phyloP scores from a whole-genome alignment of 306 rosid genomes.

The Spatholobus suberectus region DNA sequence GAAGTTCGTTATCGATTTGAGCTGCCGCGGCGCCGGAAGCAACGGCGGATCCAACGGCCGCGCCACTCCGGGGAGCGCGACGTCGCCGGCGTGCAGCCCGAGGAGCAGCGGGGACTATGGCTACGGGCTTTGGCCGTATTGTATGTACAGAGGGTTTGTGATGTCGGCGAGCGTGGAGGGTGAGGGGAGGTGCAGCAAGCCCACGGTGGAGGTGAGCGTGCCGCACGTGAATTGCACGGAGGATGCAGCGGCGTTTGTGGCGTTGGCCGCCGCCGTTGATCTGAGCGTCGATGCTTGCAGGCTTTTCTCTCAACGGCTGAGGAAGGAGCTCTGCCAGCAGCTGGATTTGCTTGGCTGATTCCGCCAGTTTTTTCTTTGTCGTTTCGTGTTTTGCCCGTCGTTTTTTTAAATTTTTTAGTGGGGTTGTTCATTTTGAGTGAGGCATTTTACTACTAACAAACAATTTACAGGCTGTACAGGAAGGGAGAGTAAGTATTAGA shows the following conservation, averaged over 20 bases:
- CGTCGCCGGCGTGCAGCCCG: slow-evolving; percentile 78
- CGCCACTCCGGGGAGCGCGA: slow-evolving; percentile 47
- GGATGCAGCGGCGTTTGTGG: slow-evolving; percentile 70
- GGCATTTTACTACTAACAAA: slow-evolving; percentile 54
- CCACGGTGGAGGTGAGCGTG: slow-evolving; percentile 65
- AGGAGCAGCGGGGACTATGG: slow-evolving; percentile 83
- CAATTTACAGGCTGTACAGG: slow-evolving; percentile 62
- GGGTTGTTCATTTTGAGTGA: slow-evolving; percentile 46
- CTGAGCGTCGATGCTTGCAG: slow-evolving; percentile 68
- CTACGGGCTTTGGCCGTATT: slow-evolving; percentile 75
- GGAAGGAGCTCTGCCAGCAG: slow-evolving; percentile 63
- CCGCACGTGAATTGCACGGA: slow-evolving; percentile 68
- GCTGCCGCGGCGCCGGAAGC: slow-evolving; percentile 28
- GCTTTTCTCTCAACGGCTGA: slow-evolving; percentile 64
- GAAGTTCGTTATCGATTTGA: slow-evolving; percentile 57
- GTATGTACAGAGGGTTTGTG: slow-evolving; percentile 76
- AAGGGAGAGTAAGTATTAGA: slow-evolving; percentile 32
- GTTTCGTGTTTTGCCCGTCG: slow-evolving; percentile 37
- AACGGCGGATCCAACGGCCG: slow-evolving; percentile 38
- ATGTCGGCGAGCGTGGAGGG: slow-evolving; percentile 69
- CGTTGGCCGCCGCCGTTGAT: slow-evolving; percentile 67
- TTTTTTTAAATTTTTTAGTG: slow-evolving; percentile 4
- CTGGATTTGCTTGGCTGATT: slow-evolving; percentile 49
- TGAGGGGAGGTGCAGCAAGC: slow-evolving; percentile 63
- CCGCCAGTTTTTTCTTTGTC: slow-evolving; percentile 19